phyloP scores from a whole-genome alignment of 1,139 yeast species.

The Geotrichum citri-aurantii region DNA sequence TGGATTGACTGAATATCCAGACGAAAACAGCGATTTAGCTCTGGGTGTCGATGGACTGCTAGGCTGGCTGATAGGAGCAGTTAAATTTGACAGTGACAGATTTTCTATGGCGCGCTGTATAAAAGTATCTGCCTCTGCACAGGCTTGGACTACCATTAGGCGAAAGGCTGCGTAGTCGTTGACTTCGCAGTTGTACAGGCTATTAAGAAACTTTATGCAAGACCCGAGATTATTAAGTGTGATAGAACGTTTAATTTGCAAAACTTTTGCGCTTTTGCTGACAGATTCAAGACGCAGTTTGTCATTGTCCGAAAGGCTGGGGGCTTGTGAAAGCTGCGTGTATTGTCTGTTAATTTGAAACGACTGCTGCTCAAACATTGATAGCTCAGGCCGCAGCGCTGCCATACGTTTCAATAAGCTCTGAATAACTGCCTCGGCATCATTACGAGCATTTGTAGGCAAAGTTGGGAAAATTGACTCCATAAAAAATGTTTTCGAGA shows the following conservation, averaged over 20 bases:
- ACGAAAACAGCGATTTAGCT: constrained; percentile 4
- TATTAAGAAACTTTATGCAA: neutral
- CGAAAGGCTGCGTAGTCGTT: neutral
- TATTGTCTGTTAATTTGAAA: neutral
- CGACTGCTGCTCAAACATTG: constrained; percentile 5
- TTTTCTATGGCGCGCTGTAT: constrained; percentile 2
- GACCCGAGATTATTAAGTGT: constrained; percentile 1
- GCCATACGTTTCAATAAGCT: neutral
- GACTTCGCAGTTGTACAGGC: neutral
- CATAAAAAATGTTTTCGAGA: neutral
- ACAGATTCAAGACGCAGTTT: neutral
- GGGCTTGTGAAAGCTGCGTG: neutral
- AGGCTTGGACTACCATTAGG: neutral
- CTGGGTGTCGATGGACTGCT: neutral
- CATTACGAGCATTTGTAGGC: neutral
- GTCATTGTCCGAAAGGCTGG: neutral
- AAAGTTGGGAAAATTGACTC: neutral
- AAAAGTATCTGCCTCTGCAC: neutral
- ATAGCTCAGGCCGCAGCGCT: neutral
- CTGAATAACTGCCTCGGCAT: neutral
- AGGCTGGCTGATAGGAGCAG: neutral
- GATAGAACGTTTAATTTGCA: neutral
- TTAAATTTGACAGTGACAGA: neutral
- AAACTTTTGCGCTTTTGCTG: neutral
- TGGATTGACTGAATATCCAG: neutral